A percentile compares a stretch with the other conserved stretches of the same genome.
Conservation (phyloP, 176 grass and related monocot genomes). For the Triticum turgidum region DNA sequence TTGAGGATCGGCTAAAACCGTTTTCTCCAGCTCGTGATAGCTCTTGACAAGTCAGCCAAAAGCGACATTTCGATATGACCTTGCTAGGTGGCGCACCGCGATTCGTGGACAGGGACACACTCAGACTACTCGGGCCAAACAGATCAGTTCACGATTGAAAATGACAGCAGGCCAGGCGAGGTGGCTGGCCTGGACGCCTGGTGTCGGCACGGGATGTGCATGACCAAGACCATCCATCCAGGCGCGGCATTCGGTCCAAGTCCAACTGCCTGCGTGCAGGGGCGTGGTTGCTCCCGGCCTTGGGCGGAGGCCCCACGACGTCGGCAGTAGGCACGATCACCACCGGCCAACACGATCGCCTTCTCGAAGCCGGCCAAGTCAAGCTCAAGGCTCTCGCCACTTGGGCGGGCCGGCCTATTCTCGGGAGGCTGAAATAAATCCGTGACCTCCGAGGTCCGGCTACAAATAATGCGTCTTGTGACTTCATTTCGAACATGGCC, state of each 20-base stretch:
- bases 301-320: neutral
- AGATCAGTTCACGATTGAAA: neutral
- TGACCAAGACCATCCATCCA: neutral
- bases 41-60: neutral
- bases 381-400: neutral
- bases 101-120: neutral
- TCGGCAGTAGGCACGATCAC: neutral
- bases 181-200: neutral
- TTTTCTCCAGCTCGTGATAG: neutral
- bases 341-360: neutral
- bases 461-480: neutral
- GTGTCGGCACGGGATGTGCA: neutral
- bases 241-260: neutral
- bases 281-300: neutral
- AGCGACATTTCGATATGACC: neutral
- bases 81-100: neutral
- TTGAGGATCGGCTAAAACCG: neutral
- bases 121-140: neutral
- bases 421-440: neutral
- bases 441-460: neutral
- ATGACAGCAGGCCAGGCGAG: conserved; percentile 6
- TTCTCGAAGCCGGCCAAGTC: conserved; percentile 21
- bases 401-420: neutral
- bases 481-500: neutral
- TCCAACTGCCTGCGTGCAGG: neutral